Evolutionary conservation across 306 rosid genomes (phyloP).

Genomic region (Trifolium subterraneum): DNA sequence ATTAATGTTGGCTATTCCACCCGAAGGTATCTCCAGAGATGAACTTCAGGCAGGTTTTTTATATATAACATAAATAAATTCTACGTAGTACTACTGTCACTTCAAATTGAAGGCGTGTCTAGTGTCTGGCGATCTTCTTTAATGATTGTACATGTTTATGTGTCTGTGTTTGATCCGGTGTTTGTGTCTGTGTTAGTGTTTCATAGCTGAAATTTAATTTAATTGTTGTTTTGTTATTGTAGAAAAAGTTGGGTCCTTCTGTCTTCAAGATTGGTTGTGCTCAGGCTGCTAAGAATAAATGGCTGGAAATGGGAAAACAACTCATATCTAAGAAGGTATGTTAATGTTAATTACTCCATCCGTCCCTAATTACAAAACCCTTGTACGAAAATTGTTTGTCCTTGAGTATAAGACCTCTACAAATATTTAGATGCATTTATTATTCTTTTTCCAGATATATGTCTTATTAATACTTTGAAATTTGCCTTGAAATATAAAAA

Average conservation of each 20-base stretch:
- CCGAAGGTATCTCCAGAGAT: constrained; percentile 78
- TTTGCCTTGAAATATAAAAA: no score
- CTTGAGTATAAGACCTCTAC: no score
- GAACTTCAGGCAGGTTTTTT: constrained; percentile 68
- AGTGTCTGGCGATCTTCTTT: not conserved
- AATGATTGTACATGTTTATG: not conserved
- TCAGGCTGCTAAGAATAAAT: constrained; percentile 86
- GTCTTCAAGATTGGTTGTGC: constrained; percentile 77
- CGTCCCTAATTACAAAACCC: no score
- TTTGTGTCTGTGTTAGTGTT: not conserved
- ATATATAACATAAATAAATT: no score
- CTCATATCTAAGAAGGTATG: constrained; percentile 68
- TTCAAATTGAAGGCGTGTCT: no score
- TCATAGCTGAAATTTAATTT: not conserved
- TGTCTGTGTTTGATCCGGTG: not conserved
- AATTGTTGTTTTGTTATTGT: constrained; percentile 36
- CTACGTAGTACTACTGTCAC: no score
- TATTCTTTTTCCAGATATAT: no score
- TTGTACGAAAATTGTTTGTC: no score
- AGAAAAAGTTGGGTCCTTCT: constrained; percentile 69
- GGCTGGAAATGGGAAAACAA: constrained; percentile 90
- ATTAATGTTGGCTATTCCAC: constrained; percentile 72
- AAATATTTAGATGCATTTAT: no score
- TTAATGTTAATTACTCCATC: not conserved
- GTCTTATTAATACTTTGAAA: no score